Base-by-base conservation (phyloP, 2,329 filamentous ascomycete species). In the Colletotrichum lupini region DNA sequence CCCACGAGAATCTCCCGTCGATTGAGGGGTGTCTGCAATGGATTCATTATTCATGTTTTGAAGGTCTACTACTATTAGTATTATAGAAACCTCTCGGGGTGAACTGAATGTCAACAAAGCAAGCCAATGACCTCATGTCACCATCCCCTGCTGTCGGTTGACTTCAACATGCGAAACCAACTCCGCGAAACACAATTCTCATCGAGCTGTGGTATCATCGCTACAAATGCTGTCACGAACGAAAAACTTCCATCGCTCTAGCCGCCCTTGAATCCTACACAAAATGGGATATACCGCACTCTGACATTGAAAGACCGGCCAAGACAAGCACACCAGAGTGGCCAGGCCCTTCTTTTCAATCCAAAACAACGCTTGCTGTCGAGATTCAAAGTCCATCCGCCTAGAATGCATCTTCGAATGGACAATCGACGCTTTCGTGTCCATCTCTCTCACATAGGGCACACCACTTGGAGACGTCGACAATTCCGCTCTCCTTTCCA, bases 391-490 rank as follows among this genome's bases (percentile, higher is more conserved):
- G 53, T 30, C 56, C 55, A 64, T 52, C 52, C 46, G 46, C 68
- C 81, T 85, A 92, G 76, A 92, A 93, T 35, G 91, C 91, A 82
- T 97, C 95, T 84, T 98, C 95, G 82, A 97, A 93, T 14, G 95
- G 95, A 83, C 95, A 98, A 82, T 97, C 95, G 74, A 97, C 95
- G 79, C 96, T 98, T 83, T 98, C 94, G 81, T 99, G 97, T 16
- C 97, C 97, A 79, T 99, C 97, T 75, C 94, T 91, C 86, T 99
- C 97, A 81, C 97, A 99, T 57, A 98, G 87, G 19, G 97, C 97
- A 83, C 97, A 99, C 97, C 97, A 99, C 84, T 98, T 98, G 75
- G 92, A 90, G 67, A 92, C 90, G 78, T 98, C 95, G 76, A 96
- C 87, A 59, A 94, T 85, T 1, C 93, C 93, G 68, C 92, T 95